These are phyloP conservation scores for Annulohypoxylon moriforme DNA, from an alignment of 495 filamentous ascomycete genomes.

Conservation along the genomic window DNA sequence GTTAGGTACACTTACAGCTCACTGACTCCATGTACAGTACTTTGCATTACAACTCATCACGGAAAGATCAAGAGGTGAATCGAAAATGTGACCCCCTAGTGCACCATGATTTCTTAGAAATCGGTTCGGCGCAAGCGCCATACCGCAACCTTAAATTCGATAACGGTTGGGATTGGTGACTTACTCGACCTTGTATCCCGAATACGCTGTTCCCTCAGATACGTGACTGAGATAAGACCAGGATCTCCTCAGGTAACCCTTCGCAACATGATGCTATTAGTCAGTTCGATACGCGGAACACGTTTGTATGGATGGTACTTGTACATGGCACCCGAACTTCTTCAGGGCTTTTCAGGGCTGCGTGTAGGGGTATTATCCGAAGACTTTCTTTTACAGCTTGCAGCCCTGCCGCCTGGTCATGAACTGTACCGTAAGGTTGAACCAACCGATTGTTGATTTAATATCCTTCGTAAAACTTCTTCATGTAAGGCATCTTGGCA, in stretches of 20 bases:
- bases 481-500: slow-evolving; percentile 4
- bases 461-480: neutral
- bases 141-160: slow-evolving; percentile 44
- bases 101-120: neutral
- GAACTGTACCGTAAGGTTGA: neutral
- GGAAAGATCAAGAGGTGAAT: slow-evolving; percentile 15
- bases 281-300: neutral
- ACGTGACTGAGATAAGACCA: slow-evolving; percentile 24
- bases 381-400: neutral
- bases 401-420: neutral
- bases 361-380: neutral
- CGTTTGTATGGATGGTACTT: neutral
- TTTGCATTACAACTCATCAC: neutral
- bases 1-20: neutral
- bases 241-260: slow-evolving; percentile 1
- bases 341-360: neutral
- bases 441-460: neutral
- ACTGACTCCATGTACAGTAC: slow-evolving; percentile 9
- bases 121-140: slow-evolving; percentile 27
- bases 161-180: slow-evolving; percentile 20
- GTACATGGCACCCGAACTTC: neutral
- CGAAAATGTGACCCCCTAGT: neutral
- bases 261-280: slow-evolving; percentile 8
- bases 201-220: slow-evolving; percentile 10
- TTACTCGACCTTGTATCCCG: slow-evolving; percentile 8